Evolutionary conservation across 257 asterid genomes (phyloP).

Genomic region (Fraxinus pennsylvanica): DNA sequence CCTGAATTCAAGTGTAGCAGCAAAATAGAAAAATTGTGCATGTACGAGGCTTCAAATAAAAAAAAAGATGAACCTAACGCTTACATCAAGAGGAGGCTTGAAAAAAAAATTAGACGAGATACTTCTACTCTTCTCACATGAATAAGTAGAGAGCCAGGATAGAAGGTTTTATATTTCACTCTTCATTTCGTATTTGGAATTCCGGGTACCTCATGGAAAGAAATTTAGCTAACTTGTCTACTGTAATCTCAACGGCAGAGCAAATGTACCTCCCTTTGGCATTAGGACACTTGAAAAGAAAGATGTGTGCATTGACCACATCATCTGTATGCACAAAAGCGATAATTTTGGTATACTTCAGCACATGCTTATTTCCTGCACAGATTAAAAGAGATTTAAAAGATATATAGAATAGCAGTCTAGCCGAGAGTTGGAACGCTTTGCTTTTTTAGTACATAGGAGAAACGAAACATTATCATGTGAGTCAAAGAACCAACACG

Average conservation of each 20-base stretch:
- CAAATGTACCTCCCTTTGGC: conserved; percentile 58
- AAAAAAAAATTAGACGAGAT: not conserved
- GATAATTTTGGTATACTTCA: conserved; percentile 9
- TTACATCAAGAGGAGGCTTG: not conserved
- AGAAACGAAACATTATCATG: no score
- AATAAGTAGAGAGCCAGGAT: not conserved
- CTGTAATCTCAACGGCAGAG: conserved; percentile 36
- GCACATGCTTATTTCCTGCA: conserved; percentile 32
- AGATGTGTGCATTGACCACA: conserved; percentile 45
- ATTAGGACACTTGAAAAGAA: conserved; percentile 34
- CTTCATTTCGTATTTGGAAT: conserved; percentile 25
- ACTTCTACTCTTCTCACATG: not conserved
- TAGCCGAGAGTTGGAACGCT: not conserved
- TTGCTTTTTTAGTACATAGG: not conserved
- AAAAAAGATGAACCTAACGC: not conserved
- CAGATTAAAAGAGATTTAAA: not conserved
- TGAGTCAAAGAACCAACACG: no score
- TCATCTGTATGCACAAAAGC: conserved; percentile 46
- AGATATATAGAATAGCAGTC: not conserved
- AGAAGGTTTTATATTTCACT: conserved; percentile 18
- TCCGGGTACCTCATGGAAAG: conserved; percentile 35
- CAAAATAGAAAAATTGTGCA: no score
- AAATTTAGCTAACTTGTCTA: conserved; percentile 37
- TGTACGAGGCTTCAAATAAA: no score
- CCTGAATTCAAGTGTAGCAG: no score